phyloP scores from a whole-genome alignment of 768 basidiomycete genomes.

The Tephrocybe sp. region DNA sequence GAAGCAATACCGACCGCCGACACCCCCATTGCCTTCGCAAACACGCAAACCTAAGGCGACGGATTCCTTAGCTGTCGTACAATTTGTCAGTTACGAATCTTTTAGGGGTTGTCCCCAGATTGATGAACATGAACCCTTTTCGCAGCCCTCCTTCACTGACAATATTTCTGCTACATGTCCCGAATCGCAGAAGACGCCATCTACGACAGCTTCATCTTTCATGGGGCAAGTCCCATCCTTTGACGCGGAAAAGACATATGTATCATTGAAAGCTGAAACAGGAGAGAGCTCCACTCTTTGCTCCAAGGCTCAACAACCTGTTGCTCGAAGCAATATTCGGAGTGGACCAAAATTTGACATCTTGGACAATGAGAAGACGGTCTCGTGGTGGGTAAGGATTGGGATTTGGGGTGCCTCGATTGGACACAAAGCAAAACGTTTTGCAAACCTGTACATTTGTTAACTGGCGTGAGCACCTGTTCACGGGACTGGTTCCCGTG shows the following conservation, averaged over 20 bases:
- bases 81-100: not conserved
- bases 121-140: not conserved
- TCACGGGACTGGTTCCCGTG: not conserved
- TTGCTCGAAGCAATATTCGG: not conserved
- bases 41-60: slow-evolving; percentile 30
- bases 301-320: slow-evolving; percentile 21
- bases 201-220: slow-evolving; percentile 12
- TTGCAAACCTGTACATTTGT: slow-evolving; percentile 14
- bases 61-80: slow-evolving; percentile 5
- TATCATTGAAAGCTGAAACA: slow-evolving; percentile 26
- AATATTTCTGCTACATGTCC: not conserved
- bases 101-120: not conserved
- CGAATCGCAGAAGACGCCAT: slow-evolving; percentile 4
- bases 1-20: slow-evolving; percentile 57
- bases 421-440: slow-evolving; percentile 20
- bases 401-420: slow-evolving; percentile 17
- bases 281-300: slow-evolving; percentile 24
- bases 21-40: slow-evolving; percentile 43
- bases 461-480: slow-evolving; percentile 1
- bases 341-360: not conserved
- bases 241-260: slow-evolving; percentile 31
- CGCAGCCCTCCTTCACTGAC: slow-evolving; percentile 8
- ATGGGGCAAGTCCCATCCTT: slow-evolving; percentile 28
- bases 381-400: slow-evolving; percentile 18
- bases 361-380: not conserved